Conservation (phyloP, 306 rosid genomes). For the Casuarina equisetifolia region DNA sequence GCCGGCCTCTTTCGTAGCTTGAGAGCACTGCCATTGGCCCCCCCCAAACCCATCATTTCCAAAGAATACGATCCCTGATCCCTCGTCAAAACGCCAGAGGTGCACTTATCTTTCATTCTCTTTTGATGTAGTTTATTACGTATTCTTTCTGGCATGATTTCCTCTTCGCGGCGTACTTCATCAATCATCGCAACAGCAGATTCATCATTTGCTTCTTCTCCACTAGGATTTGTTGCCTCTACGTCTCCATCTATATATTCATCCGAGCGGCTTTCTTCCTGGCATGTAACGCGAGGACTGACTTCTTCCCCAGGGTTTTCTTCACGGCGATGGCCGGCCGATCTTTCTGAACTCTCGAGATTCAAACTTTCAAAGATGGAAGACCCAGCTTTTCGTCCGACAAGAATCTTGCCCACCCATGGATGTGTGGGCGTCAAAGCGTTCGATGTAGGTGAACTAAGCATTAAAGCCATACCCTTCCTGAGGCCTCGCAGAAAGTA, state of each 20-base stretch:
- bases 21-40: neutral
- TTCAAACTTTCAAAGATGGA: neutral
- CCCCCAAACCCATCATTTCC: neutral
- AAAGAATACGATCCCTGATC: conserved; percentile 6
- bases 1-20: conserved; percentile 34
- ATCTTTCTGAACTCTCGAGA: neutral
- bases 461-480: conserved; percentile 20
- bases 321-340: neutral
- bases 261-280: neutral
- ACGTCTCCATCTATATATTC: neutral
- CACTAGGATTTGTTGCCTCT: neutral
- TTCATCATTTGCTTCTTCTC: neutral
- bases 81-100: neutral
- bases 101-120: neutral
- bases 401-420: neutral
- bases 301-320: neutral
- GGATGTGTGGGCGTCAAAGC: conserved; percentile 17
- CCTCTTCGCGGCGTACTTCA: neutral
- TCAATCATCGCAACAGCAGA: neutral
- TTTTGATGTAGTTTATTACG: neutral
- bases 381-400: neutral
- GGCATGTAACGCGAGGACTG: neutral
- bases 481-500: conserved; percentile 13
- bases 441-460: conserved; percentile 24
- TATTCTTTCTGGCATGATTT: neutral